phyloP scores from a whole-genome alignment of 768 basidiomycete genomes.

The Russula vinacea region DNA sequence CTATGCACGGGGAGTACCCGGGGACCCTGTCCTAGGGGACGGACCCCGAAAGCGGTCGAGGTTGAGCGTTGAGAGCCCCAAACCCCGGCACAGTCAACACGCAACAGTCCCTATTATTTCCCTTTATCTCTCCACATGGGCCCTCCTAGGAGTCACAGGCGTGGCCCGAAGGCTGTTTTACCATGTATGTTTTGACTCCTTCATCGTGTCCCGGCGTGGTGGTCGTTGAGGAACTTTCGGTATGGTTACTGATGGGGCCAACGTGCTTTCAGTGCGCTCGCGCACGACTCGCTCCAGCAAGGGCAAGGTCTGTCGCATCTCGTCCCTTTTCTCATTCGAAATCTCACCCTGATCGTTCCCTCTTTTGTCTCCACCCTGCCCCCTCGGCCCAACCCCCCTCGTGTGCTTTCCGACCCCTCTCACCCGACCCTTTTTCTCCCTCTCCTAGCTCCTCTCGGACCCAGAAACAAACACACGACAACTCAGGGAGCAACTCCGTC shows the following conservation, averaged over 20 bases:
- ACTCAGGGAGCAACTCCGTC: slow-evolving; percentile 69
- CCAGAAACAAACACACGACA: slow-evolving; percentile 61
- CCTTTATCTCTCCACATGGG: slow-evolving; percentile 22
- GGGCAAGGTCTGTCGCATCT: slow-evolving; percentile 47
- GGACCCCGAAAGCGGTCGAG: slow-evolving; percentile 11
- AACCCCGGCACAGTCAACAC: slow-evolving; percentile 25
- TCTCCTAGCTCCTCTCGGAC: slow-evolving; percentile 46
- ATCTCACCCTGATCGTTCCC: slow-evolving; percentile 3
- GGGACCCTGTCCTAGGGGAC: slow-evolving; percentile 1
- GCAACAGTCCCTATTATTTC: slow-evolving; percentile 22
- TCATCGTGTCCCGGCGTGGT: neutral
- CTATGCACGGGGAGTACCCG: neutral
- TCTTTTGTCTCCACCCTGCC: neutral
- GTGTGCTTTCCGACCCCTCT: slow-evolving; percentile 15
- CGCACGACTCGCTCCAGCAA: slow-evolving; percentile 57
- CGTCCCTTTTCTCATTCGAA: slow-evolving; percentile 10
- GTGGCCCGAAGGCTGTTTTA: slow-evolving; percentile 23
- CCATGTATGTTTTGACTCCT: slow-evolving; percentile 22
- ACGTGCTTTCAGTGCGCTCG: slow-evolving; percentile 46
- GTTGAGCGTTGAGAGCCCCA: slow-evolving; percentile 7
- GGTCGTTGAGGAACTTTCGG: slow-evolving; percentile 2
- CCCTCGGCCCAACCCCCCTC: neutral
- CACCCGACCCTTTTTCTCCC: slow-evolving; percentile 1
- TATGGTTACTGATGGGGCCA: slow-evolving; percentile 31
- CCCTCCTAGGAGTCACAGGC: slow-evolving; percentile 28